Evolutionary conservation across 495 filamentous ascomycete genomes (phyloP).

Genomic region (Immersiella caudata): DNA sequence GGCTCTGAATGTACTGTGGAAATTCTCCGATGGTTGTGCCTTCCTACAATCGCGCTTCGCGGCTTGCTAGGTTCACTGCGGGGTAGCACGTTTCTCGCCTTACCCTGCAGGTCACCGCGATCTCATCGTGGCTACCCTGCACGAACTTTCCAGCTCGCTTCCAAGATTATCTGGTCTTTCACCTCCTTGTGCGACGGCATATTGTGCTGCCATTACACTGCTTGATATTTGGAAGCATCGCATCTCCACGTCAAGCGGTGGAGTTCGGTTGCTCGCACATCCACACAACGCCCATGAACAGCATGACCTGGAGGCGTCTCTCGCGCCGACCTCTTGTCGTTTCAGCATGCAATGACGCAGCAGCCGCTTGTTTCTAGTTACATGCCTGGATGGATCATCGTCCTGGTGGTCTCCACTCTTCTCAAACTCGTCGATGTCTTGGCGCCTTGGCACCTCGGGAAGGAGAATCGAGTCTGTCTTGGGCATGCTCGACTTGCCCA

Average conservation of each 20-base stretch:
- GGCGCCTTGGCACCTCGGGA: constrained; percentile 4
- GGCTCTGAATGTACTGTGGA: neutral
- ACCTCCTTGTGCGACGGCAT: neutral
- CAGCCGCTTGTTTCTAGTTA: neutral
- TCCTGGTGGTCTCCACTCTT: neutral
- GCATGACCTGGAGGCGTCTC: neutral
- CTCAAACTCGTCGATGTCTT: constrained; percentile 8
- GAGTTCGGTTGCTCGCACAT: neutral
- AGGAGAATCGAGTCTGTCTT: neutral
- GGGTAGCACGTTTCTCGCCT: constrained; percentile 1
- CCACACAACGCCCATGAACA: neutral
- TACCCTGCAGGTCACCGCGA: constrained; percentile 1
- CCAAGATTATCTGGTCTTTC: neutral
- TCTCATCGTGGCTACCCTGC: neutral
- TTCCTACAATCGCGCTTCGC: neutral
- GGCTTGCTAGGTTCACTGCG: constrained; percentile 6
- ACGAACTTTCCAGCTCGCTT: neutral
- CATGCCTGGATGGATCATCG: neutral
- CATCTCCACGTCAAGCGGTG: neutral
- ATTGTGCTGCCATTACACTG: neutral
- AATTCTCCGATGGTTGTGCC: constrained; percentile 15
- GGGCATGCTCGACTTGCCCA: neutral
- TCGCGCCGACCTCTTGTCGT: neutral
- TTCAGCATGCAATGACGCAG: constrained; percentile 13
- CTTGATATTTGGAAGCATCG: neutral